Percentiles rank a stretch among this genome's conserved stretches.
Evolutionary conservation across 441 rosid genomes (phyloP).

Genomic region (Mallotus repandus): DNA sequence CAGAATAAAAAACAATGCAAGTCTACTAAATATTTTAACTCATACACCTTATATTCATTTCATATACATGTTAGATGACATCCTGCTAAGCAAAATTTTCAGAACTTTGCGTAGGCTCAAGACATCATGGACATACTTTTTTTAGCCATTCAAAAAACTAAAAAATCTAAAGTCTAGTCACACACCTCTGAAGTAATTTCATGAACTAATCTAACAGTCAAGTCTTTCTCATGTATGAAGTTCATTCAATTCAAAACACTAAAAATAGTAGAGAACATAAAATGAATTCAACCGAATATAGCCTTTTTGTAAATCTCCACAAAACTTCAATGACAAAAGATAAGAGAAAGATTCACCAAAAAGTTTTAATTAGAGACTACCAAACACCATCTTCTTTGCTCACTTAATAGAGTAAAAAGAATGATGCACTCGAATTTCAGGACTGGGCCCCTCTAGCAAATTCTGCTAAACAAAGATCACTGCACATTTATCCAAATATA

Average conservation of each 20-base stretch:
- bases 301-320: neutral
- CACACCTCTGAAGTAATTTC: neutral
- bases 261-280: constrained; percentile 3
- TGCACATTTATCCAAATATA: constrained; percentile 2
- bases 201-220: neutral
- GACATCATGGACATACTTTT: neutral
- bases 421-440: neutral
- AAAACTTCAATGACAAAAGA: neutral
- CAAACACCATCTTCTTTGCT: neutral
- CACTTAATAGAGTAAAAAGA: neutral
- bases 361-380: neutral
- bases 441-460: neutral
- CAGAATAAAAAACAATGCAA: constrained; percentile 2
- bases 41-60: neutral
- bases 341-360: neutral
- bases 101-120: neutral
- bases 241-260: neutral
- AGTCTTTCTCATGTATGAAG: constrained; percentile 1
- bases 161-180: neutral
- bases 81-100: neutral
- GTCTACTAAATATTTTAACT: neutral
- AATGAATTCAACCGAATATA: neutral
- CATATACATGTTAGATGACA: neutral
- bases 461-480: neutral
- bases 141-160: neutral